Evolutionary conservation across 768 basidiomycete species (phyloP).

Genomic region (Cyathus striatus): DNA sequence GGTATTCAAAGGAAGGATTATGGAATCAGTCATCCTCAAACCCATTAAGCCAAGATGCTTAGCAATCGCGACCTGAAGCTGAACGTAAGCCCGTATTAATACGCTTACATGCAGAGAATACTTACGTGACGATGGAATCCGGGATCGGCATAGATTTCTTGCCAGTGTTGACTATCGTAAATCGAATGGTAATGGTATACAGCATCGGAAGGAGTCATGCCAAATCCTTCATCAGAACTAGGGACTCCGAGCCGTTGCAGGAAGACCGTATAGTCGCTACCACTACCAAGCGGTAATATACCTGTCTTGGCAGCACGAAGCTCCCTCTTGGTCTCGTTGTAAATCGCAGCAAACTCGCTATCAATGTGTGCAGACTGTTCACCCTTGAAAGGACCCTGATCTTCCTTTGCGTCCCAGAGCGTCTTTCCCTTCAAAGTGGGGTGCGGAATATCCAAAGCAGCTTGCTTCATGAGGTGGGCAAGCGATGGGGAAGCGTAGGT

Average conservation of each 20-base stretch:
- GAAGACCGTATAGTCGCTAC: slow-evolving; percentile 91
- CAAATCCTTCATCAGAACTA: slow-evolving; percentile 38
- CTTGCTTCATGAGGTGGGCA: slow-evolving; percentile 63
- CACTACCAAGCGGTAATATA: slow-evolving; percentile 68
- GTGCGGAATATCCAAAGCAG: slow-evolving; percentile 70
- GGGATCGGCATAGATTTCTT: slow-evolving; percentile 72
- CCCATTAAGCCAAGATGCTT: slow-evolving; percentile 60
- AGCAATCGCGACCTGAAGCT: slow-evolving; percentile 54
- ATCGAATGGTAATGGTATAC: slow-evolving; percentile 76
- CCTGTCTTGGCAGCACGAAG: slow-evolving; percentile 30
- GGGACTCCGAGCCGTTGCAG: slow-evolving; percentile 66
- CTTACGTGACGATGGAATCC: slow-evolving; percentile 69
- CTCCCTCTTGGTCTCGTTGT: slow-evolving; percentile 27
- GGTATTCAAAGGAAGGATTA: slow-evolving; percentile 70
- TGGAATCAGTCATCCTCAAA: slow-evolving; percentile 57
- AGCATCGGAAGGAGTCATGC: slow-evolving; percentile 43
- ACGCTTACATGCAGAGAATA: slow-evolving; percentile 6
- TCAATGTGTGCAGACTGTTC: slow-evolving; percentile 15
- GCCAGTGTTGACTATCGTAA: slow-evolving; percentile 71
- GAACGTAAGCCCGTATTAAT: neutral
- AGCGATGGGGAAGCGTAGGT: slow-evolving; percentile 73
- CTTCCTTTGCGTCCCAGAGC: slow-evolving; percentile 74
- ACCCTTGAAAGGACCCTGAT: slow-evolving; percentile 47
- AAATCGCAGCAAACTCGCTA: slow-evolving; percentile 36
- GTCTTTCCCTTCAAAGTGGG: slow-evolving; percentile 59